These are phyloP conservation scores for Tulasnella sp. DNA, from an alignment of 768 basidiomycete species.

Conservation along the genomic window DNA sequence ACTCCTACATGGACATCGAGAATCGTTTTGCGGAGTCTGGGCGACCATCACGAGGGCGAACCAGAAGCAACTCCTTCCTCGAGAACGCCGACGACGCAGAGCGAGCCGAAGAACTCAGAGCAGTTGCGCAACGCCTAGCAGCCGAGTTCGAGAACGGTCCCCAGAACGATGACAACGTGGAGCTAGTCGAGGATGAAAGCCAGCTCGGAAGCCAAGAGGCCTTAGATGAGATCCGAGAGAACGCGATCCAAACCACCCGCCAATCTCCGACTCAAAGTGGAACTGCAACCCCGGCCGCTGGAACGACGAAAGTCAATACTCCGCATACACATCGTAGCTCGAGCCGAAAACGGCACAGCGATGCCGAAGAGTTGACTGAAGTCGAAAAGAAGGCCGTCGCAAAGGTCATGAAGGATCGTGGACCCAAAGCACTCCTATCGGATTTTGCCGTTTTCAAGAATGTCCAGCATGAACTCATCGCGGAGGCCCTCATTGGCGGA, in stretches of 20 bases:
- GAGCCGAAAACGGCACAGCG: background rate
- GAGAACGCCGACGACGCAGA: constrained; percentile 28
- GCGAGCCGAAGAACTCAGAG: constrained; percentile 32
- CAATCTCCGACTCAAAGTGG: background rate
- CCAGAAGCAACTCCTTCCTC: constrained; percentile 17
- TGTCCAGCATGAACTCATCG: constrained; percentile 39
- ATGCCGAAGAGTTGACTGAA: constrained; percentile 20
- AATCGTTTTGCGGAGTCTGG: constrained; percentile 29
- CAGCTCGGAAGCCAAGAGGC: background rate
- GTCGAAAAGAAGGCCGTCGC: constrained; percentile 27
- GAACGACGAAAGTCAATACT: constrained; percentile 17
- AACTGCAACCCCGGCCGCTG: background rate
- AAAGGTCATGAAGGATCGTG: constrained; percentile 25
- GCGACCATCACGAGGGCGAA: background rate
- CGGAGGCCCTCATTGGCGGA: constrained; percentile 38
- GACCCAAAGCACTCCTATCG: constrained; percentile 26
- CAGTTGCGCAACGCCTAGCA: constrained; percentile 32
- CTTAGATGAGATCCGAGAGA: background rate
- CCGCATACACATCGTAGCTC: background rate
- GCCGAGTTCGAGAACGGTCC: constrained; percentile 33
- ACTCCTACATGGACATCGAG: constrained; percentile 38
- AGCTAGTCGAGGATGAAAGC: background rate
- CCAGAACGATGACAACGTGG: constrained; percentile 8
- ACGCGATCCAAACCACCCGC: background rate
- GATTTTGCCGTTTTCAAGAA: constrained; percentile 38